Evolutionary conservation across 2,329 filamentous ascomycete species (phyloP), one percentile per base, ranked within the genome.

Genomic region (Fusarium decemcellulare): DNA sequence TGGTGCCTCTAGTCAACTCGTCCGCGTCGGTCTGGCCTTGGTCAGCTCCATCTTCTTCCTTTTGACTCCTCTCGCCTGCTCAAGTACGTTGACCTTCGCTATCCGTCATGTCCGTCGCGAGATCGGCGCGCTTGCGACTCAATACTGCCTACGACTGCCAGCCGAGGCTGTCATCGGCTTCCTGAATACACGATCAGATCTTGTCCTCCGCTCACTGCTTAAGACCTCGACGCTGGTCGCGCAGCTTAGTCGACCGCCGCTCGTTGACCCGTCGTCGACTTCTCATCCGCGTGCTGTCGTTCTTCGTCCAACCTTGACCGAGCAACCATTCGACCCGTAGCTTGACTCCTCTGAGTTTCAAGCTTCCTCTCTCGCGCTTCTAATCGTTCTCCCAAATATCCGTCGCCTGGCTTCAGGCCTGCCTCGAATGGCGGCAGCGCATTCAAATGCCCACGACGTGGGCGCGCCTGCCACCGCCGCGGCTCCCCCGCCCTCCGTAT

Each of bases 81-180:
- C 47, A 36, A 57, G 39, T 55, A 46, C 46, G 52, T 54, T 42
- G 23, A 62, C 51, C 27, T 61, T 63, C 44, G 53, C 50, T 67
- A 39, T 74, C 55, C 68, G 72, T 63, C 73, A 75, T 75, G 73
- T 75, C 55, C 71, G 65, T 64, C 70, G 73, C 63, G 66, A 71
- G 60, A 61, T 64, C 64, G 62, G 68, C 70, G 66, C 72, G 61
- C 63, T 71, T 69, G 68, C 72, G 67, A 74, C 67, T 72, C 63
- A 68, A 59, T 47, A 69, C 61, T 72, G 58, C 55, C 71, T 70
- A 62, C 54, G 58, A 62, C 57, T 58, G 50, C 32, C 59, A 66
- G 59, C 71, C 65, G 67, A 71, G 72, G 70, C 61, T 67, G 47
- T 65, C 67, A 40, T 65, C 57, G 48, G 52, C 59, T 66, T 66